Percentiles rank a stretch among this genome's conserved stretches.
These are phyloP conservation scores for Priceomyces carsonii DNA, from an alignment of 805 yeast species.

Conservation along the genomic window DNA sequence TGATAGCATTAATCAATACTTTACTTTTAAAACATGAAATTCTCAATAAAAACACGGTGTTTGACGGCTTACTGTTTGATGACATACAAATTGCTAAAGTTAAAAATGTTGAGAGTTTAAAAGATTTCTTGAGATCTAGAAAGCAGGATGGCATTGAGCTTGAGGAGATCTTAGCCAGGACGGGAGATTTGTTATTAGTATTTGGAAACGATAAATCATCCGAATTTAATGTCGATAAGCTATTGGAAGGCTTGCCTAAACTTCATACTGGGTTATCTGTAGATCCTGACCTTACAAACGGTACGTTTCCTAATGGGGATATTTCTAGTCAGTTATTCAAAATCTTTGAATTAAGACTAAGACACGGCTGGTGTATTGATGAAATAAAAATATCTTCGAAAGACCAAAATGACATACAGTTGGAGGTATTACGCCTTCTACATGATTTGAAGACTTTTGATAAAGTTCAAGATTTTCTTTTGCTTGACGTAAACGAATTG, in stretches of 20 bases:
- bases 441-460: conserved; percentile 42
- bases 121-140: conserved; percentile 13
- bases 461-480: conserved; percentile 56
- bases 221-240: conserved; percentile 26
- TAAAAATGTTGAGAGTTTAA: conserved; percentile 16
- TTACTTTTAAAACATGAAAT: conserved; percentile 53
- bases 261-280: conserved; percentile 71
- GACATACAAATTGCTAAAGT: conserved; percentile 8
- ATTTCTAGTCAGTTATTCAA: conserved; percentile 58
- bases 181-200: conserved; percentile 47
- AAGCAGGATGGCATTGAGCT: conserved; percentile 23
- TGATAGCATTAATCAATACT: conserved; percentile 75
- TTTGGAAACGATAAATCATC: conserved; percentile 17
- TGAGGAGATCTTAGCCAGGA: conserved; percentile 43
- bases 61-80: conserved; percentile 7
- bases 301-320: conserved; percentile 53
- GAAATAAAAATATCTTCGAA: no score
- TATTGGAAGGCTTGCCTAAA: conserved; percentile 59
- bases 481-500: conserved; percentile 20
- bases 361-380: conserved; percentile 79
- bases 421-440: conserved; percentile 20
- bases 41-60: conserved; percentile 12
- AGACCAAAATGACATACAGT: no score
- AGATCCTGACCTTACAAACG: conserved; percentile 59
- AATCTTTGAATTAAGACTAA: conserved; percentile 57